Conservation (phyloP, 768 basidiomycete species). For the Artomyces pyxidatus region DNA sequence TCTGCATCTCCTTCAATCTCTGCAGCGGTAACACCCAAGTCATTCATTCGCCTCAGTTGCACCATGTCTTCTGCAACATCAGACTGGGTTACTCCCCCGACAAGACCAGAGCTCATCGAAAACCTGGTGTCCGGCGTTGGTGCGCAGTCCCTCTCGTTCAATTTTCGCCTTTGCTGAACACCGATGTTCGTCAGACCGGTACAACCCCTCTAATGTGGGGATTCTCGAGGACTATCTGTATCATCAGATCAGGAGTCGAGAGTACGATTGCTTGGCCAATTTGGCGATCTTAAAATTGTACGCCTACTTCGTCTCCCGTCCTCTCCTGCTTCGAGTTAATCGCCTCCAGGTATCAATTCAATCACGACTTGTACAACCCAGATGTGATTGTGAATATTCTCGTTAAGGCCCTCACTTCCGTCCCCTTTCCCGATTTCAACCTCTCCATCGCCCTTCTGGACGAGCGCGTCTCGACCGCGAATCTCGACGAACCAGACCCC, state of each 20-base stretch:
- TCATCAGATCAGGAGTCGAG: conserved; percentile 83
- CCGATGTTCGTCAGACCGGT: conserved; percentile 58
- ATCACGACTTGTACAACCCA: conserved; percentile 85
- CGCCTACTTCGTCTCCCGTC: conserved; percentile 17
- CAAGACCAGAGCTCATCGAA: conserved; percentile 82
- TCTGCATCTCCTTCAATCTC: no score
- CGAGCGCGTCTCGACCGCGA: conserved; percentile 48
- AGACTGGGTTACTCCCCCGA: conserved; percentile 67
- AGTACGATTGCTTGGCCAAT: conserved; percentile 94
- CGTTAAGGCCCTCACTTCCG: conserved; percentile 79
- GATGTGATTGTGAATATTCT: conserved; percentile 94
- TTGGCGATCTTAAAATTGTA: conserved; percentile 91
- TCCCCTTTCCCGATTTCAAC: conserved; percentile 88
- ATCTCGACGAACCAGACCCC: conserved; percentile 76
- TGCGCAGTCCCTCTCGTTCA: conserved; percentile 27
- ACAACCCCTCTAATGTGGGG: conserved; percentile 90
- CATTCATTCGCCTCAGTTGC: neutral
- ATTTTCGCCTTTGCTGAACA: neutral
- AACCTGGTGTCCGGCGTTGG: conserved; percentile 88
- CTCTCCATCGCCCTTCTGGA: conserved; percentile 91
- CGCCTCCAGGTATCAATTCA: conserved; percentile 86
- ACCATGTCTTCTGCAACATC: conserved; percentile 42
- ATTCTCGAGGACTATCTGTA: conserved; percentile 96
- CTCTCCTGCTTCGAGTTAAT: no score
- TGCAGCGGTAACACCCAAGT: neutral